Percentiles rank a stretch among this genome's conserved stretches.
phyloP scores from a whole-genome alignment of 805 yeast species.

The Saturnispora besseyi region DNA sequence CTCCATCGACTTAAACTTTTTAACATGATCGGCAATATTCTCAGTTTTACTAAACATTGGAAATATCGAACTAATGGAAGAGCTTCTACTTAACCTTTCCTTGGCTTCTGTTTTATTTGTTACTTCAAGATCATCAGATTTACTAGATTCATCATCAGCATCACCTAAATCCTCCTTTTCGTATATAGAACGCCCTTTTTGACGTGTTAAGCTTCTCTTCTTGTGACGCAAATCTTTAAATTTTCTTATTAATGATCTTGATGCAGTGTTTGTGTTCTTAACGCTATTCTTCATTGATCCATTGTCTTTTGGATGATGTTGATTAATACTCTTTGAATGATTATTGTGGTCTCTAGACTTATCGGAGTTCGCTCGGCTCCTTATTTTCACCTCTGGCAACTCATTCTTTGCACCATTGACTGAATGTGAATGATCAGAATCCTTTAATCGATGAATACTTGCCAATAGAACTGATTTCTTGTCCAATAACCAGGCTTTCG shows the following conservation, averaged over 20 bases:
- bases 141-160: neutral
- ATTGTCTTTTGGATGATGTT: neutral
- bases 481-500: slow-evolving; percentile 44
- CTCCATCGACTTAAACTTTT: neutral
- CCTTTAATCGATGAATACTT: slow-evolving; percentile 7
- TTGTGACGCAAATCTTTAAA: neutral
- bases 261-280: neutral
- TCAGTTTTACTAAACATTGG: neutral
- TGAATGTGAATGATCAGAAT: neutral
- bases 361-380: neutral
- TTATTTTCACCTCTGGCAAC: neutral
- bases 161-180: neutral
- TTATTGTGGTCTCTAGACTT: neutral
- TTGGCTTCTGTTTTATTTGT: neutral
- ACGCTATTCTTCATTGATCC: neutral
- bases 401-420: neutral
- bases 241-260: neutral
- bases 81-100: neutral
- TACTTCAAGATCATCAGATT: neutral
- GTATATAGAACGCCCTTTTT: neutral
- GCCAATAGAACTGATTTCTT: slow-evolving; percentile 12
- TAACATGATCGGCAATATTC: neutral
- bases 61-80: neutral
- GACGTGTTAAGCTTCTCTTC: neutral
- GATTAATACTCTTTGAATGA: neutral